These are phyloP conservation scores for Anisodus tanguticus DNA, from an alignment of 257 asterid genomes.

Conservation along the genomic window DNA sequence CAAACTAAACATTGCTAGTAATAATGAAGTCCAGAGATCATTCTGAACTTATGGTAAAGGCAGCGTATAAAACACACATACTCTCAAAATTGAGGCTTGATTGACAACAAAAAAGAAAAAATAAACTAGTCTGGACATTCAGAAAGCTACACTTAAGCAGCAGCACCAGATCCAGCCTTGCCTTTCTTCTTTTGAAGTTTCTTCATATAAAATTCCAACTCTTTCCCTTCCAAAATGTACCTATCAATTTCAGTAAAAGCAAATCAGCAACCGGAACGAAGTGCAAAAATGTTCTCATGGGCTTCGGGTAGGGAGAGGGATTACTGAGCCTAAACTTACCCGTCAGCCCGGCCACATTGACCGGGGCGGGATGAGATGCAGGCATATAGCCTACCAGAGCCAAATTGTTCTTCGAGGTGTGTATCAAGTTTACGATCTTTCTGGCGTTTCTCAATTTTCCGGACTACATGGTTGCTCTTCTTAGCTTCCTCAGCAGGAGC, in stretches of 20 bases:
- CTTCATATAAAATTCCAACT: slow-evolving; percentile 40
- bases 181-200: slow-evolving; percentile 42
- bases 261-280: not conserved
- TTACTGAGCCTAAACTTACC: slow-evolving; percentile 38
- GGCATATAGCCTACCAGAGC: slow-evolving; percentile 63
- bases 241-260: not conserved
- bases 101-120: not conserved
- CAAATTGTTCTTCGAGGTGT: slow-evolving; percentile 69
- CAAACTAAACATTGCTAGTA: not conserved
- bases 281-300: no score
- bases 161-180: slow-evolving; percentile 38
- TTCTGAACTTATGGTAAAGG: not conserved
- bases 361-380: slow-evolving; percentile 71
- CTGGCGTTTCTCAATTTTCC: slow-evolving; percentile 68
- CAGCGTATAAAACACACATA: not conserved
- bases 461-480: slow-evolving; percentile 63
- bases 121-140: not conserved
- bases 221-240: slow-evolving; percentile 41
- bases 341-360: slow-evolving; percentile 73
- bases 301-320: not conserved
- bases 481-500: slow-evolving; percentile 53
- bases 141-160: slow-evolving; percentile 26
- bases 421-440: slow-evolving; percentile 61
- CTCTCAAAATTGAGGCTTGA: not conserved
- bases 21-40: not conserved